Evolutionary conservation across 306 rosid species (phyloP).

Genomic region (Elaeagnus macrophylla): DNA sequence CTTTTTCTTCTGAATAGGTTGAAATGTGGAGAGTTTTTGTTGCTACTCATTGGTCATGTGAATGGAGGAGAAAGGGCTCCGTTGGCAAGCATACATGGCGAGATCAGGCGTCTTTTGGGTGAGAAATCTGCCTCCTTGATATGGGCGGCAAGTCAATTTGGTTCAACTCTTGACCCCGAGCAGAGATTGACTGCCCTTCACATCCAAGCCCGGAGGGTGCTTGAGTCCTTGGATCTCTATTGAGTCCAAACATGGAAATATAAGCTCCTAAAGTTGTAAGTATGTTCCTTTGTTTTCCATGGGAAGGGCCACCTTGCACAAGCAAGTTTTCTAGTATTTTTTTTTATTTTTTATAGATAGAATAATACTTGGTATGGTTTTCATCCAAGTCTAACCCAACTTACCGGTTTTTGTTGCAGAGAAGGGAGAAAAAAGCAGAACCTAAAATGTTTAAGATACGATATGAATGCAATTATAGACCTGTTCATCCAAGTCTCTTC

Average conservation of each 20-base stretch:
- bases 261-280: not conserved
- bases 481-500: too few species aligned
- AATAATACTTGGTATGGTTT: too few species aligned
- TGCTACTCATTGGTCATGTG: slow-evolving; percentile 82
- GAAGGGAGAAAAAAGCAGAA: too few species aligned
- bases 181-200: slow-evolving; percentile 77
- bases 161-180: slow-evolving; percentile 77
- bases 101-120: slow-evolving; percentile 71
- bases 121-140: slow-evolving; percentile 93
- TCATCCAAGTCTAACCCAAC: too few species aligned
- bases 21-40: slow-evolving; percentile 89
- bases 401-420: too few species aligned
- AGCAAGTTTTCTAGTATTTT: not conserved
- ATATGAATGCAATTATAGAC: too few species aligned
- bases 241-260: slow-evolving; percentile 15
- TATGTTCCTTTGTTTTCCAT: not conserved
- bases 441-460: too few species aligned
- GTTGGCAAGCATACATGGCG: slow-evolving; percentile 73
- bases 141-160: slow-evolving; percentile 98
- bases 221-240: slow-evolving; percentile 77
- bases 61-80: slow-evolving; percentile 69
- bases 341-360: not conserved
- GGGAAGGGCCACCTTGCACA: not conserved
- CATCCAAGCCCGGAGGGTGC: slow-evolving; percentile 85
- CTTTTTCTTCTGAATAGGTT: slow-evolving; percentile 39